These are phyloP conservation scores for Begonia loranthoides DNA, from an alignment of 306 rosid species.

Conservation along the genomic window DNA sequence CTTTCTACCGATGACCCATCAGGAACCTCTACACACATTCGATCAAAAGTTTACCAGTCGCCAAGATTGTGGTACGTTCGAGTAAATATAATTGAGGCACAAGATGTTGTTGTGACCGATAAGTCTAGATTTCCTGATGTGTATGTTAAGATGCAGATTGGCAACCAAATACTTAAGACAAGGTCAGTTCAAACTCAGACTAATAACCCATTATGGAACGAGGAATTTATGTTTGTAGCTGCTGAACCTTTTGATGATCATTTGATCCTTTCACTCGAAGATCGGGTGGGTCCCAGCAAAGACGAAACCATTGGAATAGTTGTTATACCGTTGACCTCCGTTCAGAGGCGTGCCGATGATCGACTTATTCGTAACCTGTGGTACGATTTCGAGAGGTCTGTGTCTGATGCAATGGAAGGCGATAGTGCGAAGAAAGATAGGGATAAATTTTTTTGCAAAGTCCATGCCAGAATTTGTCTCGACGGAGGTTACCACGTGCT, in stretches of 20 bases:
- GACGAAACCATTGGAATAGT: constrained; percentile 64
- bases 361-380: constrained; percentile 28
- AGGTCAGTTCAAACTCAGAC: constrained; percentile 37
- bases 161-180: constrained; percentile 47
- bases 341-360: constrained; percentile 69
- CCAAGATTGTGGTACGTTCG: constrained; percentile 80
- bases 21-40: constrained; percentile 19
- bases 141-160: constrained; percentile 62
- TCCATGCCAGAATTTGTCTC: constrained; percentile 47
- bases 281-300: constrained; percentile 49
- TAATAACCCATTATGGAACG: constrained; percentile 54
- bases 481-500: constrained; percentile 97
- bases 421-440: constrained; percentile 37
- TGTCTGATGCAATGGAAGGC: constrained; percentile 62
- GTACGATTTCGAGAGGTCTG: constrained; percentile 41
- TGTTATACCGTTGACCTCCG: constrained; percentile 26
- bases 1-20: constrained; percentile 34
- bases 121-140: constrained; percentile 53
- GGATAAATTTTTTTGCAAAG: constrained; percentile 44
- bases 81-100: constrained; percentile 66
- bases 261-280: constrained; percentile 56
- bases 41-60: constrained; percentile 84
- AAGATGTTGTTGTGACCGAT: constrained; percentile 55
- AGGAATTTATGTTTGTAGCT: constrained; percentile 62
- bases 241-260: constrained; percentile 88